Evolutionary conservation across 2,329 filamentous ascomycete species (phyloP), one percentile per base, ranked within the genome.

Genomic region (Capronia coronata): DNA sequence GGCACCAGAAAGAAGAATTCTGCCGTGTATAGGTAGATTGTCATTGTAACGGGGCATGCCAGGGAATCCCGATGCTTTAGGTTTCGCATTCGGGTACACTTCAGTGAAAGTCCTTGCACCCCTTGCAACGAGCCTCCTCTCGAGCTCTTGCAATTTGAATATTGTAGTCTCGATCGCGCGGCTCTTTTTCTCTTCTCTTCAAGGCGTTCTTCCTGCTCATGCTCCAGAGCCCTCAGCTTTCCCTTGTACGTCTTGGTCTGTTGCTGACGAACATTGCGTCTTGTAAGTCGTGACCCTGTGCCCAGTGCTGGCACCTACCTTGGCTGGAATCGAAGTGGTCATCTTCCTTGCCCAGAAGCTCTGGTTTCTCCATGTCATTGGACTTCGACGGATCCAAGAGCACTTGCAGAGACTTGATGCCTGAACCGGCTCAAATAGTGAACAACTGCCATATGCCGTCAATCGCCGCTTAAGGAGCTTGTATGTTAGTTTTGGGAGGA

Each of bases 21-120:
- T 23, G 75, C 70, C 3, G 70, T 63, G 60, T 79, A 84, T 1
- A 68, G n/a, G n/a, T n/a, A n/a, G 64, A 37, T 16, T 37, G 16
- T 19, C 18, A 8, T 37, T 13, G 34, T 11, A 7, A 34, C 5
- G 30, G 13, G 34, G 7, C 34, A 16, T 8, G 30, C 6, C 5
- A 16, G n/a, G 14, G 13, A 34, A n/a, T 8, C 5, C 9, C 30
- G 30, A 5, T 6, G 5, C 11, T 13, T 13, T 8, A 34, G 30
- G 30, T 13, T 34, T 34, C 10, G 14, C 46, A 1, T 79, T 68
- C 0, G 84, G 83, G 63, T 84, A 66, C 5, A 87, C 67, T 40
- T 89, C 77, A 10, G 66, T 61, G 62, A 86, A 89, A 0, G 76
- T 76, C 65, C 87, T 88, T 1, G 77, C 86, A 0, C 77, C 80